These are phyloP conservation scores for Pichia scutulata DNA, from an alignment of 805 yeast genomes.

Conservation along the genomic window DNA sequence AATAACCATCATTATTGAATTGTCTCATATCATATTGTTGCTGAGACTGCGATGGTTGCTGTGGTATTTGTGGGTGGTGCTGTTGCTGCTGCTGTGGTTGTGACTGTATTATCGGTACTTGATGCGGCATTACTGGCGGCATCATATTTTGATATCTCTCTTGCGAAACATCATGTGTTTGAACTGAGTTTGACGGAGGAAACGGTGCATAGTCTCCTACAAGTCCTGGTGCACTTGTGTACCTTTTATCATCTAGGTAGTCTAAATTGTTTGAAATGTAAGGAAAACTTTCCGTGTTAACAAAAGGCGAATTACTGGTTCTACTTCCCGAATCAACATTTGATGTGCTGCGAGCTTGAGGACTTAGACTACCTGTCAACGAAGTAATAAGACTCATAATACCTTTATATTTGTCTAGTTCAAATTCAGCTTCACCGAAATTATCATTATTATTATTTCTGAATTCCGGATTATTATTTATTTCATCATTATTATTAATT, in stretches of 20 bases:
- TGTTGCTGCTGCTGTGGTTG: background rate
- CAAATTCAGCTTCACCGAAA: background rate
- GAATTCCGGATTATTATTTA: background rate
- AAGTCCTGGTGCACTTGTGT: background rate
- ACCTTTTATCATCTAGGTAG: background rate
- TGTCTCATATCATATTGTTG: background rate
- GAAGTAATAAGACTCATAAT: background rate
- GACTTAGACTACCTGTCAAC: background rate
- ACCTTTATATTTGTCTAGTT: background rate
- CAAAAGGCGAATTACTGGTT: background rate
- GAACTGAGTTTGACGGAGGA: background rate
- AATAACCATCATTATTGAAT: background rate
- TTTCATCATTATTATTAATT: background rate
- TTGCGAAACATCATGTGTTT: background rate
- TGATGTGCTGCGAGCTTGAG: background rate
- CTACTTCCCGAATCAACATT: background rate
- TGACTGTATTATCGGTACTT: background rate
- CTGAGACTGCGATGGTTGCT: background rate
- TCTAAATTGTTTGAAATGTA: background rate
- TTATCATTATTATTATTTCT: background rate
- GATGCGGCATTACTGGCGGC: background rate
- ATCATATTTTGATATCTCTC: background rate
- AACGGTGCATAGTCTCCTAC: background rate
- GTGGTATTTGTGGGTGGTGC: background rate
- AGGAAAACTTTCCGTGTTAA: background rate